Percentiles rank a stretch among this genome's conserved stretches.
These are phyloP conservation scores for Botrytis pseudocinerea DNA, from an alignment of 2,329 filamentous ascomycete genomes.

Conservation along the genomic window DNA sequence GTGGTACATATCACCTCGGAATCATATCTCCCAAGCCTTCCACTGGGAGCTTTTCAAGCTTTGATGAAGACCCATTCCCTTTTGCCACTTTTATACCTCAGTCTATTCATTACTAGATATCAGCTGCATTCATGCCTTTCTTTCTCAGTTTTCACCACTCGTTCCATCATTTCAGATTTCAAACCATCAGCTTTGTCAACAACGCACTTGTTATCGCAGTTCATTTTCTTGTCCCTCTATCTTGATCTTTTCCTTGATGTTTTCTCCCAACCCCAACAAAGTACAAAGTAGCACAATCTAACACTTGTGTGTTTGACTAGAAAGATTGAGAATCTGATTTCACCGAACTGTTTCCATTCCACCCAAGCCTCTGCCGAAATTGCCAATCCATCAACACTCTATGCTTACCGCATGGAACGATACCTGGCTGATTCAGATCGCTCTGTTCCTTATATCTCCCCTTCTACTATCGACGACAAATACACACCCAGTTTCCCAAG, in stretches of 20 bases:
- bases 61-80: background rate
- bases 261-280: background rate
- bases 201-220: background rate
- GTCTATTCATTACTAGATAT: background rate
- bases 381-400: background rate
- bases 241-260: background rate
- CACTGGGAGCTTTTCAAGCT: background rate
- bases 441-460: background rate
- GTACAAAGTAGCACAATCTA: background rate
- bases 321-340: background rate
- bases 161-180: background rate
- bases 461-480: background rate
- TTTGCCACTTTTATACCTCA: background rate
- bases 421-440: background rate
- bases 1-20: rapidly evolving
- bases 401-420: background rate
- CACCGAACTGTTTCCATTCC: background rate
- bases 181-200: background rate
- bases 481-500: background rate
- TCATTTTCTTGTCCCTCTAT: background rate
- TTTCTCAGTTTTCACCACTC: background rate
- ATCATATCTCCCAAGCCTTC: background rate
- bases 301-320: background rate
- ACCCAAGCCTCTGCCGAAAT: background rate
- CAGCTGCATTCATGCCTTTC: background rate